Evolutionary conservation across 768 basidiomycete species (phyloP), one percentile per base, ranked within the genome.

Genomic region (Rhizopogon salebrosus): DNA sequence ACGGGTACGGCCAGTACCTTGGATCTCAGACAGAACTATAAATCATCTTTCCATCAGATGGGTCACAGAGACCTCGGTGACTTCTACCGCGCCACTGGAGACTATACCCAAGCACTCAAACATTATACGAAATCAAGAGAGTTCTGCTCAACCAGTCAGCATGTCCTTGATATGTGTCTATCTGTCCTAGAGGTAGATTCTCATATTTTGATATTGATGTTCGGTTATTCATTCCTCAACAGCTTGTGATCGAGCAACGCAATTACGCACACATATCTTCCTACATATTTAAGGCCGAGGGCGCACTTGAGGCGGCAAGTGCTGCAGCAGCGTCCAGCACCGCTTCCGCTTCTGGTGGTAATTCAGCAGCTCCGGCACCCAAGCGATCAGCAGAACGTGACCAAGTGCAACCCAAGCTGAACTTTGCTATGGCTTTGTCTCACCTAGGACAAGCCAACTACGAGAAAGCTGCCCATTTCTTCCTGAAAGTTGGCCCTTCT

Each of bases 271-370:
- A 93, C 62, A 79, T 97, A 34, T 78, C 87, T 7, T 93, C 89
- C n/a, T 95, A 97, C 64, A 84, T 97, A 26, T 92, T 87, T 80
- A 97, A 97, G 70, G 92, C 93, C n/a, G 94, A 97, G 55, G 85
- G 91, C 0, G 89, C 92, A 0, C 75, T 97, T 23, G 93, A 95
- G 37, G 81, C 83, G 3, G 69, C 79, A 1, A 58, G 72, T 1
- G 61, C 70, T 10, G 68, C 78, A 7, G 60, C 72, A 6, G 58
- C 67, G 1, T 69, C 71, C 2, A 64, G 73, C 13, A 58, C 67
- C 9, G 57, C 69, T 16, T 55, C 58, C 24, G 65, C 64, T 20
- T 48, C 62, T 13, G 56, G 59, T 9, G 58, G 54, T 5, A 14
- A 52, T 0, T 3, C 40, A n/a, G 36, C 59, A 4, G 48, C 61